These are phyloP conservation scores for Magnolia changhungtana DNA, from an alignment of 164 flowering plant genomes.

Conservation along the genomic window DNA sequence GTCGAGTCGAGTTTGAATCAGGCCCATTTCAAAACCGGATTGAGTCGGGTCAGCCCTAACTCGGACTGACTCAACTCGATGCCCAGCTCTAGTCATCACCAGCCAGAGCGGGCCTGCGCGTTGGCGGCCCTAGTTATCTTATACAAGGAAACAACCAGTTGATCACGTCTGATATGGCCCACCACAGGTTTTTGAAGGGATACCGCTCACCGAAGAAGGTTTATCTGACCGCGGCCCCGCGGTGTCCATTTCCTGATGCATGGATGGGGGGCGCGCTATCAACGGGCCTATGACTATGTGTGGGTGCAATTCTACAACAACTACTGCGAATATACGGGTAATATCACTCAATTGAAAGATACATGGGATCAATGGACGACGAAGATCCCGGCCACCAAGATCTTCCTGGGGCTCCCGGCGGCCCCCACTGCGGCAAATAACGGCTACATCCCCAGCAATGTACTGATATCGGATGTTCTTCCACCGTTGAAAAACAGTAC, in stretches of 20 bases:
- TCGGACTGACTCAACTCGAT: too few species aligned
- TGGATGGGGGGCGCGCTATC: constrained; percentile 15
- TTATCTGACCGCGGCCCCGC: constrained; percentile 18
- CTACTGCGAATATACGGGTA: constrained; percentile 12
- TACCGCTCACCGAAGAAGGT: background rate
- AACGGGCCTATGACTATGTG: constrained; percentile 30
- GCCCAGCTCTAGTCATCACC: too few species aligned
- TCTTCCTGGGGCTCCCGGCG: constrained; percentile 31
- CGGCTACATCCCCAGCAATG: constrained; percentile 18
- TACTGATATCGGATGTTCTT: constrained; percentile 18
- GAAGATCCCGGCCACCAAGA: constrained; percentile 2
- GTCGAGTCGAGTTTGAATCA: too few species aligned
- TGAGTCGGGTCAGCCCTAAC: too few species aligned
- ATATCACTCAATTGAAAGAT: constrained; percentile 1
- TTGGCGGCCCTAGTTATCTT: too few species aligned
- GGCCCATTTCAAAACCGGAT: too few species aligned
- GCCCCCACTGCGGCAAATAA: constrained; percentile 15
- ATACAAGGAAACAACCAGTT: too few species aligned
- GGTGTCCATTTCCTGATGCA: constrained; percentile 26
- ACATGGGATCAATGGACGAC: constrained; percentile 24
- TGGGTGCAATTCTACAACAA: constrained; percentile 41
- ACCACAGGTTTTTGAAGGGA: constrained; percentile 2
- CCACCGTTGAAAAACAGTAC: constrained; percentile 14
- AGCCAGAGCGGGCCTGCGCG: too few species aligned
- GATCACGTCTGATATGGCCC: background rate